Conservation (phyloP, 345 rosid species). For the Ailanthus altissimus region DNA sequence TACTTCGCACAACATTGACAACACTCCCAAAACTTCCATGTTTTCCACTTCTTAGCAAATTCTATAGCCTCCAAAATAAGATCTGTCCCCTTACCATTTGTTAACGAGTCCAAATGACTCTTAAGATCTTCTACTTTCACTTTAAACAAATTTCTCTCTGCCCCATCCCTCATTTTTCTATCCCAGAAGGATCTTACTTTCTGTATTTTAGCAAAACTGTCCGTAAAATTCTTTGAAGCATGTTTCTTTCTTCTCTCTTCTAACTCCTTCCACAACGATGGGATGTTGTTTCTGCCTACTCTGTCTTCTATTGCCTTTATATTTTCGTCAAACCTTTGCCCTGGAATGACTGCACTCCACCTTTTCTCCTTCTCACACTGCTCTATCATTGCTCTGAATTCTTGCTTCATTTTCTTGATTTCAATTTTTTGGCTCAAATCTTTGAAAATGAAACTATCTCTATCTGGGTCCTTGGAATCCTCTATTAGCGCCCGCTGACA, state of each 20-base stretch:
- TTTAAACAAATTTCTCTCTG: background rate
- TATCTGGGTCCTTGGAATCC: background rate
- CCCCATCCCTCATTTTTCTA: background rate
- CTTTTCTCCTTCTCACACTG: background rate
- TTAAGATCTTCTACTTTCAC: background rate
- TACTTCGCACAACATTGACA: background rate
- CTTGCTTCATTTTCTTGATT: background rate
- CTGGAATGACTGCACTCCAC: background rate
- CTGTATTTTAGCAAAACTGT: background rate
- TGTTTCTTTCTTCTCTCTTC: background rate
- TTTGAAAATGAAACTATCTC: background rate
- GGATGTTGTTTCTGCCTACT: too few relatives aligned
- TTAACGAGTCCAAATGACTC: background rate
- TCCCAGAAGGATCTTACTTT: background rate
- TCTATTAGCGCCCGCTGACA: background rate
- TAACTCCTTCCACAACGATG: background rate
- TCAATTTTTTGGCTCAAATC: background rate
- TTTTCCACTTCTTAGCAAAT: background rate
- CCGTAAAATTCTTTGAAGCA: background rate
- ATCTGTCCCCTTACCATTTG: background rate
- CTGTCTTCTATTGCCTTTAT: background rate
- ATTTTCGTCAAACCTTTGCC: background rate
- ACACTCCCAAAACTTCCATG: conserved; percentile 17
- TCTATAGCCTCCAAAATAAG: background rate
- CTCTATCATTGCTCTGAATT: background rate